Conservation (phyloP, 768 basidiomycete genomes). For the Suillus luteus region DNA sequence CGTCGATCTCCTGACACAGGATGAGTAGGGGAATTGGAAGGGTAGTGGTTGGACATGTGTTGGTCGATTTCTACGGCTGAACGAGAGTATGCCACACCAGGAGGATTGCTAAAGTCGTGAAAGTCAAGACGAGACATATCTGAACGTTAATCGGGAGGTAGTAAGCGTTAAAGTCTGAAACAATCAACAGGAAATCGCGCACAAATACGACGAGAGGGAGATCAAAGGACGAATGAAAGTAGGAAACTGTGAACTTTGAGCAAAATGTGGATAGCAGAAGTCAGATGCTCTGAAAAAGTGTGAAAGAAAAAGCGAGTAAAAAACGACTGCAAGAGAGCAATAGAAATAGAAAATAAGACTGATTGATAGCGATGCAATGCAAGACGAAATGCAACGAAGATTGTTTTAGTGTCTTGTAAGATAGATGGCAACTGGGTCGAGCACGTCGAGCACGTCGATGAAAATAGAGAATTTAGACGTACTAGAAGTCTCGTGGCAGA, state of each 20-base stretch:
- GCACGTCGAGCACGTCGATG: conserved; percentile 5
- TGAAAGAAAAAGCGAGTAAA: conserved; percentile 27
- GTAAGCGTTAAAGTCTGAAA: conserved; percentile 3
- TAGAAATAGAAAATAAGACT: conserved; percentile 21
- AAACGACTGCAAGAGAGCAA: conserved; percentile 34
- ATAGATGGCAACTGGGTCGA: conserved; percentile 18
- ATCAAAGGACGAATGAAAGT: conserved; percentile 5
- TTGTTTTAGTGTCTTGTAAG: conserved; percentile 36
- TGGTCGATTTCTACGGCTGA: conserved; percentile 37
- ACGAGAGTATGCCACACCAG: conserved; percentile 33
- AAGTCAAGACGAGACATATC: conserved; percentile 48
- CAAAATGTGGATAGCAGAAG: conserved; percentile 13
- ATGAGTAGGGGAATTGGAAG: conserved; percentile 16
- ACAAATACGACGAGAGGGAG: not conserved
- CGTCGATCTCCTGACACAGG: conserved; percentile 27
- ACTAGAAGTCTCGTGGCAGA: conserved; percentile 9
- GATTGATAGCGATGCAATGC: conserved; percentile 38
- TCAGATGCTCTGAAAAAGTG: conserved; percentile 20
- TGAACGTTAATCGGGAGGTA: conserved; percentile 9
- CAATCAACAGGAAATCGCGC: not conserved
- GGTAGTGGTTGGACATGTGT: conserved; percentile 21
- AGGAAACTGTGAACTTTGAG: conserved; percentile 2
- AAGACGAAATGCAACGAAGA: conserved; percentile 28
- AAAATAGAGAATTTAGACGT: conserved; percentile 6
- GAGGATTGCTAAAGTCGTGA: conserved; percentile 41